These are phyloP conservation scores for Oryza coarctata DNA, from an alignment of 176 grass and related monocot species.

Conservation along the genomic window DNA sequence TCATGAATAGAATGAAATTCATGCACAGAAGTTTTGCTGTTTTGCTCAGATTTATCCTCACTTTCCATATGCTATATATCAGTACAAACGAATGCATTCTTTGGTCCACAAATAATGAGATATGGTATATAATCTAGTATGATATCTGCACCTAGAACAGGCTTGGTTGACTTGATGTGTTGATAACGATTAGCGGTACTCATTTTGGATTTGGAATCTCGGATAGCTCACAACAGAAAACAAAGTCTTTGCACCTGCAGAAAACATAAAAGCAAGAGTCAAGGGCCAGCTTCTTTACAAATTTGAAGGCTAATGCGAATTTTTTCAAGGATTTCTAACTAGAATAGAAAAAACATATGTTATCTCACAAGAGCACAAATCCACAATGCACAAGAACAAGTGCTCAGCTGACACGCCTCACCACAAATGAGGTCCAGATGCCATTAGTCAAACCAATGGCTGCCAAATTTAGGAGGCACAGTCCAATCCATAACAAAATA, in stretches of 20 bases:
- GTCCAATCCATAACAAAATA: no score
- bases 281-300: constrained; percentile 10
- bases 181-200: constrained; percentile 42
- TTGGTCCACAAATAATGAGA: not conserved
- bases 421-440: constrained; percentile 7
- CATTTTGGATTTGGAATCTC: constrained; percentile 45
- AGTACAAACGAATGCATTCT: not conserved
- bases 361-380: not conserved
- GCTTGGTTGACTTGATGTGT: constrained; percentile 46
- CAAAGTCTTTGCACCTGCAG: constrained; percentile 23
- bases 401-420: not conserved
- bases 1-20: not conserved
- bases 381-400: constrained; percentile 11
- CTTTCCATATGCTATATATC: not conserved
- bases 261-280: constrained; percentile 14
- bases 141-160: constrained; percentile 45
- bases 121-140: constrained; percentile 21
- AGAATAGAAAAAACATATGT: constrained; percentile 7
- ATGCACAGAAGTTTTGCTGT: constrained; percentile 18
- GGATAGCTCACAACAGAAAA: constrained; percentile 36
- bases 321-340: constrained; percentile 3
- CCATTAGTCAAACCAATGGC: not conserved
- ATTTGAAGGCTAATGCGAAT: not conserved
- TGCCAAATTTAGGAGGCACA: not conserved
- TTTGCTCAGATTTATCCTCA: not conserved